phyloP scores from a whole-genome alignment of 2,329 filamentous ascomycete species.

The Ceratocystis lukuohia region DNA sequence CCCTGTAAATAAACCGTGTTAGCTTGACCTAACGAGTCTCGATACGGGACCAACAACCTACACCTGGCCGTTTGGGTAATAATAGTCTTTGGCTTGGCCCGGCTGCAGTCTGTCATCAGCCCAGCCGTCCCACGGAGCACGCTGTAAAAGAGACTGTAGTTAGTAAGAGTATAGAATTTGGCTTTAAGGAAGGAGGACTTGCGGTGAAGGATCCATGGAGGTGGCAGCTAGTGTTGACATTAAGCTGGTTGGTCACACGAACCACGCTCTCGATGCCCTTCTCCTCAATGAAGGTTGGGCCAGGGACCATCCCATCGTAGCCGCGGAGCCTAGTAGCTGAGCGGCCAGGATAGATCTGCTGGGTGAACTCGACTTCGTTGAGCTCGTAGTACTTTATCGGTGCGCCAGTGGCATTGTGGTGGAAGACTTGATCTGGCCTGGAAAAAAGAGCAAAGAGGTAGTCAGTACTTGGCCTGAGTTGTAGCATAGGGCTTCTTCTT shows the following conservation, averaged over 20 bases:
- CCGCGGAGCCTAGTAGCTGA: slow-evolving; percentile 28
- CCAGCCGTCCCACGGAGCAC: slow-evolving; percentile 36
- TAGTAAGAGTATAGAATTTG: background rate
- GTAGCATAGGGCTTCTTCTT: too few relatives aligned
- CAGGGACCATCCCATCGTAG: slow-evolving; percentile 42
- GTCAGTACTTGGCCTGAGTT: too few relatives aligned
- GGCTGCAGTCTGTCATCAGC: slow-evolving; percentile 38
- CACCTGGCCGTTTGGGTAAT: slow-evolving; percentile 42
- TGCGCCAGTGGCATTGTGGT: slow-evolving; percentile 28
- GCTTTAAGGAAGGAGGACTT: background rate
- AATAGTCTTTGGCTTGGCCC: slow-evolving; percentile 48
- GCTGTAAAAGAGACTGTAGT: slow-evolving; percentile 15
- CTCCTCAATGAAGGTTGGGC: slow-evolving; percentile 38
- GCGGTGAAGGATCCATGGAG: slow-evolving; percentile 40
- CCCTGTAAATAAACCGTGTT: slow-evolving; percentile 23
- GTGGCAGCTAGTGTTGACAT: slow-evolving; percentile 35
- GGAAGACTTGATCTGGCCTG: slow-evolving; percentile 24
- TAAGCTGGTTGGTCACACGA: slow-evolving; percentile 38
- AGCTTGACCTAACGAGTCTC: background rate
- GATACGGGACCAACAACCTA: background rate
- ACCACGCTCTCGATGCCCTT: slow-evolving; percentile 39
- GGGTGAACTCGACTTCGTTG: slow-evolving; percentile 26
- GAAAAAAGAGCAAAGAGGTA: background rate
- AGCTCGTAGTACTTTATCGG: slow-evolving; percentile 29
- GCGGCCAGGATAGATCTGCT: slow-evolving; percentile 29